phyloP scores from a whole-genome alignment of 495 filamentous ascomycete genomes.

The Hypoxylon perforatum region DNA sequence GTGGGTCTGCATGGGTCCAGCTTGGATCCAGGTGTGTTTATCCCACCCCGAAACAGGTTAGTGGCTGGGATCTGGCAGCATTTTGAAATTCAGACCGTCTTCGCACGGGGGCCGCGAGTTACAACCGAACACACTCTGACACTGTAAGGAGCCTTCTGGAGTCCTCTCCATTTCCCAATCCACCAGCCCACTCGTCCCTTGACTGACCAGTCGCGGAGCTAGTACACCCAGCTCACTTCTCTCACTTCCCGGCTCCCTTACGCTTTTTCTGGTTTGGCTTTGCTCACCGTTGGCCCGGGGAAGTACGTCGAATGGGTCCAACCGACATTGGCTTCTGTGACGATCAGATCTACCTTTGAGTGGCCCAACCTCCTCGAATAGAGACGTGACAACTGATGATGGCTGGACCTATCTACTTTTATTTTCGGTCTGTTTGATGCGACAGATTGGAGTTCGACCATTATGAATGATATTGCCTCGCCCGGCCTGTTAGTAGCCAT shows the following conservation, averaged over 20 bases:
- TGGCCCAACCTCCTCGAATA: conserved; percentile 31
- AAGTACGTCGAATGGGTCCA: conserved; percentile 25
- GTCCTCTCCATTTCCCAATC: conserved; percentile 10
- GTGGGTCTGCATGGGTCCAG: conserved; percentile 35
- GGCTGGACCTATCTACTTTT: conserved; percentile 20
- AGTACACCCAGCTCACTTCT: too few relatives aligned
- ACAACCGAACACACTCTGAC: conserved; percentile 26
- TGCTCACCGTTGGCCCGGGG: conserved; percentile 28
- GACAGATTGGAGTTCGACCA: conserved; percentile 15
- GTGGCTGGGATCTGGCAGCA: conserved; percentile 13
- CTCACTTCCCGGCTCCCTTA: not conserved
- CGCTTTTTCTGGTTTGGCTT: conserved; percentile 25
- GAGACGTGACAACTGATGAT: not conserved
- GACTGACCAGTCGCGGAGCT: conserved; percentile 6
- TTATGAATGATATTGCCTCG: conserved; percentile 16
- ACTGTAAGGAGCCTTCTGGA: conserved; percentile 21
- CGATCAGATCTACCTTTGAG: conserved; percentile 30
- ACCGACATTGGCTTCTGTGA: conserved; percentile 18
- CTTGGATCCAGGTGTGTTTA: conserved; percentile 42
- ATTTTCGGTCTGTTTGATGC: conserved; percentile 16
- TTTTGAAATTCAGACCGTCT: not conserved
- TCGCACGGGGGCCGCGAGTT: conserved; percentile 31
- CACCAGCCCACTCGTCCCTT: conserved; percentile 3
- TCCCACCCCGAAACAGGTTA: conserved; percentile 39
- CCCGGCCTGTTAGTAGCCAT: conserved; percentile 13